Conservation (phyloP, 75 land plant species). For the Azolla pinnata region DNA sequence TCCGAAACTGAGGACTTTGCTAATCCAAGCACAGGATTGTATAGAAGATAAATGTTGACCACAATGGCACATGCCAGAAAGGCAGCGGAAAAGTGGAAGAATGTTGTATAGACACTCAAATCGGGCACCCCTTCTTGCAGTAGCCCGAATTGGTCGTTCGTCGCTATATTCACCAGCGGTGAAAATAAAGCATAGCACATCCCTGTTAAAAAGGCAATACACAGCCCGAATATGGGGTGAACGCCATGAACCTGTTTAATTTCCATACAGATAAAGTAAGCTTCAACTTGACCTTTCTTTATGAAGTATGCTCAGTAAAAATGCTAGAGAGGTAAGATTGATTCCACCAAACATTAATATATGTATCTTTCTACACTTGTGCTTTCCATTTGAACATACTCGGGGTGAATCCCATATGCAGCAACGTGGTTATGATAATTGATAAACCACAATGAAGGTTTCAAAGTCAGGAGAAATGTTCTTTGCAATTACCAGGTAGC, state of each 20-base stretch:
- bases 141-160: constrained; percentile 94
- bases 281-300: too few relatives aligned
- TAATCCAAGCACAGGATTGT: constrained; percentile 56
- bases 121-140: constrained; percentile 74
- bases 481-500: too few relatives aligned
- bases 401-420: too few relatives aligned
- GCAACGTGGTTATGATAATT: too few relatives aligned
- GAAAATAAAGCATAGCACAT: constrained; percentile 85
- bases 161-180: constrained; percentile 90
- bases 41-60: constrained; percentile 68
- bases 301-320: too few relatives aligned
- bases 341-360: too few relatives aligned
- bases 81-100: constrained; percentile 79
- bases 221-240: constrained; percentile 48
- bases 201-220: constrained; percentile 81
- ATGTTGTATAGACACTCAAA: constrained; percentile 84
- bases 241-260: constrained; percentile 68
- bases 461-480: too few relatives aligned
- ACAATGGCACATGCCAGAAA: constrained; percentile 57
- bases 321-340: too few relatives aligned
- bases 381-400: too few relatives aligned
- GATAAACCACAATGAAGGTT: too few relatives aligned
- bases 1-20: constrained; percentile 65
- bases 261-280: too few relatives aligned
- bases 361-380: too few relatives aligned